Percentiles rank a stretch among this genome's conserved stretches.
These are phyloP conservation scores for Sparassis latifolia DNA, from an alignment of 1,284 basidiomycete species.

Conservation along the genomic window DNA sequence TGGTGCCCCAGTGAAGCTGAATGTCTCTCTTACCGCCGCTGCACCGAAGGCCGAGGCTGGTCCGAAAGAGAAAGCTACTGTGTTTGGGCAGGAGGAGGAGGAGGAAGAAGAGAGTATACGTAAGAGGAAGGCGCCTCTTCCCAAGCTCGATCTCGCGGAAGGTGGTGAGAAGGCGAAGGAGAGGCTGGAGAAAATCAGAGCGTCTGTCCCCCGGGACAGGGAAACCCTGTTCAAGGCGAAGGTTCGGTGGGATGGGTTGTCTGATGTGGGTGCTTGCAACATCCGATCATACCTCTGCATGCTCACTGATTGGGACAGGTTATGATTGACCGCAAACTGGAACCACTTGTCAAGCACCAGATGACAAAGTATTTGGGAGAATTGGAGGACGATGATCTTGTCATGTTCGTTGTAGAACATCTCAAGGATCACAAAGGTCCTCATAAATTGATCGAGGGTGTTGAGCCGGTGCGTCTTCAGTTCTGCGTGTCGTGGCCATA, in stretches of 20 bases:
- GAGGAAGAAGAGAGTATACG: constrained; percentile 73
- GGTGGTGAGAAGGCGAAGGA: constrained; percentile 71
- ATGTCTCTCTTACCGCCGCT: constrained; percentile 54
- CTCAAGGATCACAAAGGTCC: constrained; percentile 80
- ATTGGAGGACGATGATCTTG: constrained; percentile 81
- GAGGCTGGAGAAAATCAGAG: constrained; percentile 67
- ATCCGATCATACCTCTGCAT: neutral
- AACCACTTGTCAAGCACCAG: constrained; percentile 69
- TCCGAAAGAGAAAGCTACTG: constrained; percentile 45
- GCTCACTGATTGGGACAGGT: constrained; percentile 34
- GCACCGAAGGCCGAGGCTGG: constrained; percentile 40
- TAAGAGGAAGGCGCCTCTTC: constrained; percentile 74
- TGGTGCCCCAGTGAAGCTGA: constrained; percentile 79
- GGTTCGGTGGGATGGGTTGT: constrained; percentile 82
- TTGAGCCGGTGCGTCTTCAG: constrained; percentile 71
- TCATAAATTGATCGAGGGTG: constrained; percentile 74
- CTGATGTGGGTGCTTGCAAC: constrained; percentile 52
- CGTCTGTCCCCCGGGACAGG: constrained; percentile 63
- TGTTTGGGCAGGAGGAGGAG: constrained; percentile 71
- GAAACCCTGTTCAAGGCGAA: constrained; percentile 72
- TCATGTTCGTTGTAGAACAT: constrained; percentile 87
- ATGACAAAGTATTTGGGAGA: constrained; percentile 85
- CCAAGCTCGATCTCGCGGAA: constrained; percentile 84
- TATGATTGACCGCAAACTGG: constrained; percentile 75
- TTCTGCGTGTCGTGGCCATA: neutral